Evolutionary conservation across 1,284 basidiomycete species (phyloP), one percentile per base, ranked within the genome.

Genomic region (Tetrapyrgos nigripes): DNA sequence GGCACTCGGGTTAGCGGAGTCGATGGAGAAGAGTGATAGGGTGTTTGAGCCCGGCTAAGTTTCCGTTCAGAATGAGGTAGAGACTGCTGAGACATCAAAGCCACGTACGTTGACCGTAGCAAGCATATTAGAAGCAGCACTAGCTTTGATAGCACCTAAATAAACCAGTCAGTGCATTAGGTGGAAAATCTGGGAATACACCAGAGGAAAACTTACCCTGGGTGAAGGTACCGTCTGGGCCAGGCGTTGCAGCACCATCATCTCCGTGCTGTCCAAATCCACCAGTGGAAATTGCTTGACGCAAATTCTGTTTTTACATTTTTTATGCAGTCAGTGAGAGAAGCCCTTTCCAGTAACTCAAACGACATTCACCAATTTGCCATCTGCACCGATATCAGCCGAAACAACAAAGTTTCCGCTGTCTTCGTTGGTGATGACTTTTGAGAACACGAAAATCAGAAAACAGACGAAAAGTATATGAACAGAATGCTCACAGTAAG

Each of bases 11-110:
- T 78, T 69, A 23, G 64, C 68, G 4, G 76, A 70, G 65, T 82
- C 70, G 67, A 83, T 80, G 45, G 64, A 66, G 69, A 83, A 83
- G 55, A 80, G 65, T 3, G 79, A 74, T 13, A 82, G 61, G 1
- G 80, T 82, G 67, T 80, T 80, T 3, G 81, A 83, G 14, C 80
- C 82, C 29, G 80, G 57, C 78, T 82, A 61, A 45, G 58, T 9
- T 60, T 17, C 49, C 50, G 29, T 13, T 9, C 9, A 37, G 21
- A 3, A n/a, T 29, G 10, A 49, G 37, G 9, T 28, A 14, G 14
- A 21, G 9, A 17, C 19, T 45, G 17, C 47, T n/a, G 2, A 11
- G 47, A 27, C n/a, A 17, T 27, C n/a, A 13, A 19, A 33, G 17
- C 14, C 13, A 69, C 76, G 50, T 45, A 80, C 79, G 58, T 82